Percentiles rank a stretch among this genome's conserved stretches.
Evolutionary conservation across 495 filamentous ascomycete genomes (phyloP).

Genomic region (Achaetomiella virescens): DNA sequence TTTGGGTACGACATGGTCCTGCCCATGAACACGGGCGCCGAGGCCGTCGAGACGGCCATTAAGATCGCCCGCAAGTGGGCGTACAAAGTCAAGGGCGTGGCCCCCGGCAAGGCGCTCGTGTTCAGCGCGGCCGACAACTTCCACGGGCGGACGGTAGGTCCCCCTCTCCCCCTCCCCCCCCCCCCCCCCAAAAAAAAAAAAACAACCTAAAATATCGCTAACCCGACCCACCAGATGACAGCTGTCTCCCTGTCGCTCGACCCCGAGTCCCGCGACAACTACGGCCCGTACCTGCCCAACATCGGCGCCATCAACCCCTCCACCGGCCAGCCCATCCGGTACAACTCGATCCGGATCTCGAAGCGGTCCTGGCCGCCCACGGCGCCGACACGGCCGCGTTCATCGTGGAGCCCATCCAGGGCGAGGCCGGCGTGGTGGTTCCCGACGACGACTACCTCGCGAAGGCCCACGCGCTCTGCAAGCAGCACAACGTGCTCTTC

Average conservation of each 20-base stretch:
- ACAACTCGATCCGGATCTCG: conserved; percentile 78
- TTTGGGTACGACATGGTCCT: conserved; percentile 99
- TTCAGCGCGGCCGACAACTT: conserved; percentile 89
- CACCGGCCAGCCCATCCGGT: conserved; percentile 72
- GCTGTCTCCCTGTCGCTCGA: conserved; percentile 93
- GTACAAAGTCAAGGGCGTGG: conserved; percentile 92
- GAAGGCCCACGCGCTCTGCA: conserved; percentile 78
- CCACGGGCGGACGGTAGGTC: conserved; percentile 87
- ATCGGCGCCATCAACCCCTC: conserved; percentile 73
- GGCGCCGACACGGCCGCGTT: conserved; percentile 86
- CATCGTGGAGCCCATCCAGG: conserved; percentile 96
- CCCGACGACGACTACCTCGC: conserved; percentile 83
- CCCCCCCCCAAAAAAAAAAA: neutral
- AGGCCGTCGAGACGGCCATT: conserved; percentile 96
- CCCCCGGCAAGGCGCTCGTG: conserved; percentile 74
- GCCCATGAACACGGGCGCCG: conserved; percentile 98
- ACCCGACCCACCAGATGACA: conserved; percentile 58
- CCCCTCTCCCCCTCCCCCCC: neutral
- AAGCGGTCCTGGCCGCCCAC: conserved; percentile 70
- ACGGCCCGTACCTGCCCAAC: conserved; percentile 89
- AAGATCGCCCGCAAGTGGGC: conserved; percentile 99
- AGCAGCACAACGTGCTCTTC: conserved; percentile 86
- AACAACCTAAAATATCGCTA: conserved; percentile 18
- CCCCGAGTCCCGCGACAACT: conserved; percentile 92
- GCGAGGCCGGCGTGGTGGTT: conserved; percentile 95